Evolutionary conservation across 1,139 yeast genomes (phyloP).

Genomic region (Sugiyamaella sp.): DNA sequence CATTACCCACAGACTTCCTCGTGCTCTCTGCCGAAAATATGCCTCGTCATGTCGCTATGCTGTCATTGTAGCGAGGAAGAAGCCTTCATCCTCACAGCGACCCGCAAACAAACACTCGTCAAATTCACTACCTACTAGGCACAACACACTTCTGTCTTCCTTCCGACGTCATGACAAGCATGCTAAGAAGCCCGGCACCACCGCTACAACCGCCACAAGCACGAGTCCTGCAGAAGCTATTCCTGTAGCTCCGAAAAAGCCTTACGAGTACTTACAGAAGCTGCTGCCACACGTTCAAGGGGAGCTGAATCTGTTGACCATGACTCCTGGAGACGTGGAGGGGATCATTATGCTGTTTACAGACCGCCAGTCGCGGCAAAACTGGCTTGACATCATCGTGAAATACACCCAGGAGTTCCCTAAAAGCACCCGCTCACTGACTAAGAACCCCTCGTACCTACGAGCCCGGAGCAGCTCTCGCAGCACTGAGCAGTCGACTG

Average conservation of each 20-base stretch:
- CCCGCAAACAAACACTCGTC: not conserved
- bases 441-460: conserved; percentile 11
- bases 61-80: conserved; percentile 15
- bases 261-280: conserved; percentile 6
- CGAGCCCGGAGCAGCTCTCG: not conserved
- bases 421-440: conserved; percentile 13
- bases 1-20: conserved; percentile 20
- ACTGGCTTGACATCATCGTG: conserved; percentile 14
- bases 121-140: not conserved
- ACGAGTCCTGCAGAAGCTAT: not conserved
- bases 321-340: conserved; percentile 11
- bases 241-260: conserved; percentile 5
- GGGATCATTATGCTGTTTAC: conserved; percentile 14
- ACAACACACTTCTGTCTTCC: conserved; percentile 1
- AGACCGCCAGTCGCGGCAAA: conserved; percentile 12
- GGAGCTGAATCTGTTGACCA: conserved; percentile 3
- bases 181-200: not conserved
- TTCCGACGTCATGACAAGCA: conserved; percentile 2
- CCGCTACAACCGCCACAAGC: not conserved
- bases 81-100: not conserved
- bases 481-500: not conserved
- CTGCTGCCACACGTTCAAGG: conserved; percentile 12
- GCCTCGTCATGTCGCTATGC: conserved; percentile 15
- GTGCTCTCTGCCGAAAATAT: conserved; percentile 12
- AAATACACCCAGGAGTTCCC: conserved; percentile 15